Conservation (phyloP, 306 rosid species). For the Carpinus fangiana region DNA sequence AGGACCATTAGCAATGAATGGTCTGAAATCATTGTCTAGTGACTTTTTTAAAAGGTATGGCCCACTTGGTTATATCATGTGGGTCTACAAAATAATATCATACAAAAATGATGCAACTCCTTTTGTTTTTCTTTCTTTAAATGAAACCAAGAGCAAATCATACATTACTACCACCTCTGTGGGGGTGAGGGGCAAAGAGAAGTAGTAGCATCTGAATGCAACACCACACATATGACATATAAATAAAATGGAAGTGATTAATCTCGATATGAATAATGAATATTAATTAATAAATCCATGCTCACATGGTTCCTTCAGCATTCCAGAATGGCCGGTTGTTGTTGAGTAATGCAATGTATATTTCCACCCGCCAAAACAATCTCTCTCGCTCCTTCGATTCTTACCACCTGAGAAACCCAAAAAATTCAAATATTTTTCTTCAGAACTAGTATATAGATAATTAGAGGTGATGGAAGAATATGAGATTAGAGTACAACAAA, state of each 20-base stretch:
- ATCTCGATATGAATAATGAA: not conserved
- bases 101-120: no score
- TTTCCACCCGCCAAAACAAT: conserved; percentile 90
- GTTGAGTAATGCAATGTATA: conserved; percentile 95
- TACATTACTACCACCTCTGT: no score
- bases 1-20: no score
- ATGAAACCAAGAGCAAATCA: not conserved
- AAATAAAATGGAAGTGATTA: no score
- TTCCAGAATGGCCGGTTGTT: conserved; percentile 59
- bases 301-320: not conserved
- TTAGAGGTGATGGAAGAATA: not conserved
- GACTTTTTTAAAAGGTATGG: no score
- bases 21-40: no score
- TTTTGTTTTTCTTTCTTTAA: no score
- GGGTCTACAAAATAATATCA: no score
- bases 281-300: not conserved
- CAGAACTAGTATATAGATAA: no score
- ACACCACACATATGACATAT: no score
- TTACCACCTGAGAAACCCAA: conserved; percentile 63
- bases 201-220: not conserved
- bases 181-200: no score
- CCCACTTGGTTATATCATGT: no score
- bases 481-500: not conserved
- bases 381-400: conserved; percentile 89
- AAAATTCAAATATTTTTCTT: not conserved